phyloP scores from a whole-genome alignment of 2,329 filamentous ascomycete genomes.

The Verticillium nonalfalfae region DNA sequence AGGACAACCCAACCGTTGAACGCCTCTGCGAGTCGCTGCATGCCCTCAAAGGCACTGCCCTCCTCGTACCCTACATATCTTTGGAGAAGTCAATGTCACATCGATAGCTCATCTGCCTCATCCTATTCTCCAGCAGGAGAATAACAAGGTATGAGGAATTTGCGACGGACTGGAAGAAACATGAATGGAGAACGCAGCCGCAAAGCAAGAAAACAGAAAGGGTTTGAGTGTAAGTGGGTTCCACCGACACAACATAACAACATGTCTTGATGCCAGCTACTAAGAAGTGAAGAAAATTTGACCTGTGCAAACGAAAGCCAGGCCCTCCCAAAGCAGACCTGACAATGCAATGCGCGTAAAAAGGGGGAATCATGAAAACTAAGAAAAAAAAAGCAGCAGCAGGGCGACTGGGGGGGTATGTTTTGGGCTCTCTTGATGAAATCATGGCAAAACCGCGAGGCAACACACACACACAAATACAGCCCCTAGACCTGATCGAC shows the following conservation, averaged over 20 bases:
- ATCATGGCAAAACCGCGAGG: not conserved
- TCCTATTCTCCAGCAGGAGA: not conserved
- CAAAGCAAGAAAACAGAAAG: not conserved
- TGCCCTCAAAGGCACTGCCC: not conserved
- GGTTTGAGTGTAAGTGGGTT: not conserved
- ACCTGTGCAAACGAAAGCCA: not conserved
- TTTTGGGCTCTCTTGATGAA: constrained; percentile 3
- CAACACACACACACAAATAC: not conserved
- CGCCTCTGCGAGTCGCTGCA: not conserved
- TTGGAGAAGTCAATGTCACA: not conserved
- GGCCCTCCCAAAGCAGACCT: not conserved
- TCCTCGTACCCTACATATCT: not conserved
- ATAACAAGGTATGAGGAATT: not conserved
- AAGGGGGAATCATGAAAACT: constrained; percentile 11
- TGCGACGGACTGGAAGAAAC: not conserved
- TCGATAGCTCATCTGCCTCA: not conserved
- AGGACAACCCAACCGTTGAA: not conserved
- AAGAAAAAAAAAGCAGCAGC: constrained; percentile 6
- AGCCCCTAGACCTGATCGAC: constrained; percentile 46
- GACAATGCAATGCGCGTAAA: not conserved
- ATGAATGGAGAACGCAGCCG: not conserved
- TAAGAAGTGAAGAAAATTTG: not conserved
- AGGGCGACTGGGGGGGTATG: constrained; percentile 4
- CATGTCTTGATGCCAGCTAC: not conserved
- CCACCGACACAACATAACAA: not conserved